These are phyloP conservation scores for Astrothelium subdiscretum DNA, from an alignment of 495 filamentous ascomycete species.

Conservation along the genomic window DNA sequence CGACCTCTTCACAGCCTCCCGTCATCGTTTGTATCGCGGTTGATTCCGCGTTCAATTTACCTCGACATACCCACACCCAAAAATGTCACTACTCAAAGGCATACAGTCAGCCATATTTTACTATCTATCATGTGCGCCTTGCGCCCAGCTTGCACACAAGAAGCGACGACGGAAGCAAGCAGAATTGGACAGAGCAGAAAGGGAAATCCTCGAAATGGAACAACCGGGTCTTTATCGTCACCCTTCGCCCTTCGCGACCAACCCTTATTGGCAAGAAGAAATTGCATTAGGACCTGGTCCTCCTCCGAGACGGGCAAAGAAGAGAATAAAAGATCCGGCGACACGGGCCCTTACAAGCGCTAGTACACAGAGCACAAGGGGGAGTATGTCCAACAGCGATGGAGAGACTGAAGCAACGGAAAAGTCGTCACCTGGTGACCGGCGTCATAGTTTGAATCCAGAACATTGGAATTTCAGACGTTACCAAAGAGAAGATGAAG, in stretches of 20 bases:
- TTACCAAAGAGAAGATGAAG: slow-evolving; percentile 77
- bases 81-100: slow-evolving; percentile 9
- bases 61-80: background rate
- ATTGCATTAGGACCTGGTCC: slow-evolving; percentile 67
- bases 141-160: slow-evolving; percentile 49
- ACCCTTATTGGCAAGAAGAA: slow-evolving; percentile 77
- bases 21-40: background rate
- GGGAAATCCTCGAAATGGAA: slow-evolving; percentile 46
- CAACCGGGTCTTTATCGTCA: slow-evolving; percentile 66
- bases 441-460: slow-evolving; percentile 5
- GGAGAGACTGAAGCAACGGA: slow-evolving; percentile 12
- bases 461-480: slow-evolving; percentile 54
- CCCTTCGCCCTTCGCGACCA: slow-evolving; percentile 70
- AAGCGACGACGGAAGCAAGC: slow-evolving; percentile 57
- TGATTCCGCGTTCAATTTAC: background rate
- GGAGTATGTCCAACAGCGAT: slow-evolving; percentile 16
- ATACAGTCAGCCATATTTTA: slow-evolving; percentile 80
- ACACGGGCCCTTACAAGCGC: slow-evolving; percentile 39
- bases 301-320: slow-evolving; percentile 38
- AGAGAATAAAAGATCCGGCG: slow-evolving; percentile 41
- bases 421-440: slow-evolving; percentile 5
- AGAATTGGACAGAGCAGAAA: slow-evolving; percentile 46
- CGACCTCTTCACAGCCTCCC: background rate
- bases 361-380: slow-evolving; percentile 15
- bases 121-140: slow-evolving; percentile 73